A percentile compares a stretch with the other conserved stretches of the same genome.
phyloP scores from a whole-genome alignment of 257 asterid genomes.

The Solanum etuberosum region DNA sequence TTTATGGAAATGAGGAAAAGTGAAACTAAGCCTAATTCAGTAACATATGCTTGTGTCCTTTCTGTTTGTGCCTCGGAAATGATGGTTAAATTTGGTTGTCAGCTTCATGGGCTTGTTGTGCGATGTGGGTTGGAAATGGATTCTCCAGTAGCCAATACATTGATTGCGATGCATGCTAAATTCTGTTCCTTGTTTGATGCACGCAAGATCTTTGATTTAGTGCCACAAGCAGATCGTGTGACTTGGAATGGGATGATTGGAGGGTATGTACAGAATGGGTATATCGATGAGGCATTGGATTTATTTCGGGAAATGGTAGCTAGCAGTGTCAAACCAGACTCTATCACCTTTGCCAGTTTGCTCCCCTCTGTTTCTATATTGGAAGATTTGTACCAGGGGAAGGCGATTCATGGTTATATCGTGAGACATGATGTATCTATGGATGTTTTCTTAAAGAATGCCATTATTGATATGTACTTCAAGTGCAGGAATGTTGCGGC shows the following conservation, averaged over 20 bases:
- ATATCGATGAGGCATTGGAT: slow-evolving; percentile 39
- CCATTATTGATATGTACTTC: slow-evolving; percentile 74
- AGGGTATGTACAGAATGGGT: slow-evolving; percentile 71
- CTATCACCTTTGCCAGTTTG: slow-evolving; percentile 70
- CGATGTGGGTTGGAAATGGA: slow-evolving; percentile 52
- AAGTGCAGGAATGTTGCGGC: slow-evolving; percentile 53
- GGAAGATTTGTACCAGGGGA: slow-evolving; percentile 33
- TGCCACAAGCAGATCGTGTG: slow-evolving; percentile 26
- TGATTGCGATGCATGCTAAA: slow-evolving; percentile 67
- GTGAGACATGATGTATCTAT: slow-evolving; percentile 37
- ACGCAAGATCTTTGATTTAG: slow-evolving; percentile 40
- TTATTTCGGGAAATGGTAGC: slow-evolving; percentile 43
- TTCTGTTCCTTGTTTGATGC: slow-evolving; percentile 49
- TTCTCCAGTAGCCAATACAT: slow-evolving; percentile 53
- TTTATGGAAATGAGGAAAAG: slow-evolving; percentile 50
- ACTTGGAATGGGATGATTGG: slow-evolving; percentile 84
- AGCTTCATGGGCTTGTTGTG: slow-evolving; percentile 53
- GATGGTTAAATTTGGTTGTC: slow-evolving; percentile 41
- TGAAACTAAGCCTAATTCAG: slow-evolving; percentile 43
- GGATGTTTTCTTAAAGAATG: slow-evolving; percentile 73
- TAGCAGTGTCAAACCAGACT: slow-evolving; percentile 46
- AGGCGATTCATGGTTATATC: slow-evolving; percentile 63
- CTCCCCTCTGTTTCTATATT: slow-evolving; percentile 52
- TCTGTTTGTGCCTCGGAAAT: slow-evolving; percentile 48
- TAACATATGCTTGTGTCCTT: slow-evolving; percentile 59